A percentile compares a stretch with the other conserved stretches of the same genome.
phyloP scores from a whole-genome alignment of 2,329 filamentous ascomycete species.

The Gremmenia infestans region DNA sequence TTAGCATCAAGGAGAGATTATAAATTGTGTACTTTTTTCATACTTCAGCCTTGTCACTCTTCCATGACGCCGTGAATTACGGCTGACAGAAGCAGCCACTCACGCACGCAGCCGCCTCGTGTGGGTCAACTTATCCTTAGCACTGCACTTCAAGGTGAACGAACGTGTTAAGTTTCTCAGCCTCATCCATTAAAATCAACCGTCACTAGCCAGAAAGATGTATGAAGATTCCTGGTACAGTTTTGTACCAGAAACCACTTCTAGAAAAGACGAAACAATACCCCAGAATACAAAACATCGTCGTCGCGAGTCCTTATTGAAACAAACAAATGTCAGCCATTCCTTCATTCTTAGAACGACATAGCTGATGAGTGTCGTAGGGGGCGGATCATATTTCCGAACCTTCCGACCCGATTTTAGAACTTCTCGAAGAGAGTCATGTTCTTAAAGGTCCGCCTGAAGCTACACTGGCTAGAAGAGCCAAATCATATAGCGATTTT shows the following conservation, averaged over 20 bases:
- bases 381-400: constrained; percentile 49
- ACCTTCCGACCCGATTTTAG: constrained; percentile 50
- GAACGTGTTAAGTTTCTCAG: constrained; percentile 9
- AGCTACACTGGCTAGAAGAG: constrained; percentile 59
- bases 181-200: constrained; percentile 1
- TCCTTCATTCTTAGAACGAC: constrained; percentile 19
- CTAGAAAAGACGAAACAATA: constrained; percentile 44
- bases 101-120: neutral
- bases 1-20: no score
- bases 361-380: constrained; percentile 35
- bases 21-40: no score
- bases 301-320: constrained; percentile 65
- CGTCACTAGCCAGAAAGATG: constrained; percentile 44
- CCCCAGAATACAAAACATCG: constrained; percentile 49
- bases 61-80: constrained; percentile 11
- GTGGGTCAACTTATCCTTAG: neutral
- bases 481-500: constrained; percentile 76
- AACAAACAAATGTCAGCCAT: constrained; percentile 55
- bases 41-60: constrained; percentile 15
- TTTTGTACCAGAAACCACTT: constrained; percentile 60
- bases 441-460: constrained; percentile 57
- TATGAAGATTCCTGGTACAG: constrained; percentile 84
- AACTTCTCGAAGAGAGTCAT: constrained; percentile 53
- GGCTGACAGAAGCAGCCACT: neutral
- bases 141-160: neutral